Evolutionary conservation across 2,329 filamentous ascomycete species (phyloP).

Genomic region (Trichoderma semiorbis): DNA sequence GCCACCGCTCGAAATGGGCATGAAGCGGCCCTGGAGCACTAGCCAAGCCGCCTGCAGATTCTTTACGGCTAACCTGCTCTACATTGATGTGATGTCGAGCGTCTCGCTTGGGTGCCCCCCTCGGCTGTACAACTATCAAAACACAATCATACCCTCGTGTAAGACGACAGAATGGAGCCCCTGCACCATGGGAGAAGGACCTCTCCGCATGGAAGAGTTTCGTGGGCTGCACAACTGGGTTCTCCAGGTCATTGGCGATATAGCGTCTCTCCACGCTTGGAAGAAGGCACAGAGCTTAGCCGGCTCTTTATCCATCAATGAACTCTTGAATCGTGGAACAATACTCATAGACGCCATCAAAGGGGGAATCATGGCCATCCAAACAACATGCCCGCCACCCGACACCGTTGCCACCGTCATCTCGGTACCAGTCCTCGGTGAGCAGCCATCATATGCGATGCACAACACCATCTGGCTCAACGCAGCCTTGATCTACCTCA

Average conservation of each 20-base stretch:
- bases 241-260: constrained; percentile 51
- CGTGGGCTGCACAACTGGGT: constrained; percentile 57
- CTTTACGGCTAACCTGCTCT: constrained; percentile 45
- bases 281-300: constrained; percentile 46
- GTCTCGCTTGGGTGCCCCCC: constrained; percentile 44
- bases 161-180: constrained; percentile 20
- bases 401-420: constrained; percentile 17
- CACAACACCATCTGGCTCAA: constrained; percentile 46
- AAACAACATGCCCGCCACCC: constrained; percentile 17
- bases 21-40: constrained; percentile 40
- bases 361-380: constrained; percentile 30
- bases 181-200: constrained; percentile 26
- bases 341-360: constrained; percentile 39
- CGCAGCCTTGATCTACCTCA: constrained; percentile 46
- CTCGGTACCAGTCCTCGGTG: constrained; percentile 20
- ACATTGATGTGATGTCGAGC: constrained; percentile 49
- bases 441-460: constrained; percentile 25
- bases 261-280: constrained; percentile 52
- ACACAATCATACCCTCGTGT: constrained; percentile 35
- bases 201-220: constrained; percentile 47
- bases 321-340: constrained; percentile 45
- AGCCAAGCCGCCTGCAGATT: constrained; percentile 47
- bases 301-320: constrained; percentile 43
- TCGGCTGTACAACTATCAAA: constrained; percentile 41
- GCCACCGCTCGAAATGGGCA: constrained; percentile 33